Percentiles rank a stretch among this genome's conserved stretches.
phyloP scores from a whole-genome alignment of 2,329 filamentous ascomycete genomes.

The Trichoderma sp. region DNA sequence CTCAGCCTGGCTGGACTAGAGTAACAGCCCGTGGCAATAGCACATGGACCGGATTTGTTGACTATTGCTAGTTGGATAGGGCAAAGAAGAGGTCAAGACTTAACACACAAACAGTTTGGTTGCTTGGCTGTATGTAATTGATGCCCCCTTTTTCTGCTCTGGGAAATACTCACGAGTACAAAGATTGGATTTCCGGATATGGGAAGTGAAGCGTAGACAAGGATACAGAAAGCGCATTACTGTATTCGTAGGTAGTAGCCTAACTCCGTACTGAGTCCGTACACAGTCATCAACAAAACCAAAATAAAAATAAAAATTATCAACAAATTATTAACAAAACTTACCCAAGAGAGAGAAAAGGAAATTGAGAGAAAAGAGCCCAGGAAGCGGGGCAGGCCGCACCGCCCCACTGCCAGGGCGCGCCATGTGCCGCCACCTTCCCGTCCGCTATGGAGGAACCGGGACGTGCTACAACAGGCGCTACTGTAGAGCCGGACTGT shows the following conservation, averaged over 20 bases:
- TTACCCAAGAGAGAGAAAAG: not conserved
- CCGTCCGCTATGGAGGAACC: conserved; percentile 15
- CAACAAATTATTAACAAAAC: not conserved
- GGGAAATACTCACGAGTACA: too few relatives aligned
- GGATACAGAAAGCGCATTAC: not conserved
- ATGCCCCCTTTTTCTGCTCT: not conserved
- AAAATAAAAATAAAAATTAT: not conserved
- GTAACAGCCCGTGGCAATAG: not conserved
- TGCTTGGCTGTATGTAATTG: not conserved
- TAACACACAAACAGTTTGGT: not conserved
- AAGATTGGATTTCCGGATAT: too few relatives aligned
- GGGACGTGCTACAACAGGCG: not conserved
- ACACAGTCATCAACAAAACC: not conserved
- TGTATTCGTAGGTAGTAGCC: not conserved
- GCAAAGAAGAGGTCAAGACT: not conserved
- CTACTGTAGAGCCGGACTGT: too few relatives aligned
- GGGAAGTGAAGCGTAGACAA: too few relatives aligned
- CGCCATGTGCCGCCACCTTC: conserved; percentile 23
- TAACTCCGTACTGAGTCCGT: not conserved
- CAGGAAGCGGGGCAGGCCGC: not conserved
- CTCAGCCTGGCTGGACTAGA: not conserved
- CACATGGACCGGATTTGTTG: not conserved
- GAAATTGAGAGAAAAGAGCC: not conserved
- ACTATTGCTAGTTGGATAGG: not conserved
- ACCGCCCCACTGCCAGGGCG: conserved; percentile 20